Conservation (phyloP, 768 basidiomycete genomes). For the Mycena galopus region DNA sequence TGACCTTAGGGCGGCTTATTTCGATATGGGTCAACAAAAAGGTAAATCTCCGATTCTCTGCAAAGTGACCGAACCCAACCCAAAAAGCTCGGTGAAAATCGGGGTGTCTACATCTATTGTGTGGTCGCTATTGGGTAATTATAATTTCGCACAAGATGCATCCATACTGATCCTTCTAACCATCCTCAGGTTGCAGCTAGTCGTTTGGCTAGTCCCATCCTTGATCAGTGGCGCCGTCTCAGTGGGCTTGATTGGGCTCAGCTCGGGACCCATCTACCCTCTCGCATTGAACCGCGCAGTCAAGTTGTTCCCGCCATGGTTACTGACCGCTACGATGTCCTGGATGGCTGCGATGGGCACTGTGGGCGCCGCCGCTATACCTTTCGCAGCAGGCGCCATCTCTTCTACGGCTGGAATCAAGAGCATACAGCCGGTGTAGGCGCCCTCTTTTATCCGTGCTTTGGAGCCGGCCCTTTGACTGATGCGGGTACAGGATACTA, state of each 20-base stretch:
- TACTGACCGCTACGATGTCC: constrained; percentile 73
- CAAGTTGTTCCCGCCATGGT: constrained; percentile 76
- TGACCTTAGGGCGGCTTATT: constrained; percentile 66
- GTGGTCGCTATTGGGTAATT: constrained; percentile 63
- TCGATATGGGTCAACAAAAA: constrained; percentile 69
- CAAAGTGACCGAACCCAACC: background rate
- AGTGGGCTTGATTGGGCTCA: constrained; percentile 73
- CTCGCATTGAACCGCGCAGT: constrained; percentile 79
- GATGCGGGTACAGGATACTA: constrained; percentile 12
- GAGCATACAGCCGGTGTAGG: constrained; percentile 73
- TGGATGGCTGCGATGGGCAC: constrained; percentile 79
- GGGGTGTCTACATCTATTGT: constrained; percentile 64
- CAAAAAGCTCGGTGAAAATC: constrained; percentile 65
- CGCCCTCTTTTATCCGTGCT: background rate
- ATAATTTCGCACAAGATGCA: background rate
- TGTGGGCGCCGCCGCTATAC: constrained; percentile 77
- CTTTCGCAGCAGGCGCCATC: constrained; percentile 81
- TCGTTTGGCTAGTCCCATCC: constrained; percentile 80
- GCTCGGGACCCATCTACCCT: constrained; percentile 82
- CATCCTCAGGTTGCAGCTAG: constrained; percentile 65
- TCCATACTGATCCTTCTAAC: background rate
- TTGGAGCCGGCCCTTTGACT: background rate
- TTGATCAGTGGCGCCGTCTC: constrained; percentile 75
- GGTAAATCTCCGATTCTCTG: constrained; percentile 42
- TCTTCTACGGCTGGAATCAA: constrained; percentile 72